Conservation (phyloP, 2,329 filamentous ascomycete genomes). For the Sporothrix schenckii region DNA sequence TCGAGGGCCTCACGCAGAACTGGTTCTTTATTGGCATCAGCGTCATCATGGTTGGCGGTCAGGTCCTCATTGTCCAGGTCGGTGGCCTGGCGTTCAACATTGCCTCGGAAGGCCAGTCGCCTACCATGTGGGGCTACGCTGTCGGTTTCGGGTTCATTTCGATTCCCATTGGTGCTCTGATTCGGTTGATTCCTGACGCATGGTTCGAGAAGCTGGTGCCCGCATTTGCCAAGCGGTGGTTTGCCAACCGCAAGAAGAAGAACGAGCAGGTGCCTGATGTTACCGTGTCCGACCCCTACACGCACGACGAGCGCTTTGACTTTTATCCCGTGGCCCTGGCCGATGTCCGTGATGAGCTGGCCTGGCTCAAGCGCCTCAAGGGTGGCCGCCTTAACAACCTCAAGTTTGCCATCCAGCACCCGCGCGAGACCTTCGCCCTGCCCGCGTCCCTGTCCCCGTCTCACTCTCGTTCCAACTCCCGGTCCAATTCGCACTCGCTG, state of each 20-base stretch:
- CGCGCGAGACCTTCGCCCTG: constrained; percentile 67
- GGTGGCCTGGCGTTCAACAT: constrained; percentile 82
- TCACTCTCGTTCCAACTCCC: constrained; percentile 65
- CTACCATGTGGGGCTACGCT: constrained; percentile 84
- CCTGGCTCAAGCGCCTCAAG: constrained; percentile 77
- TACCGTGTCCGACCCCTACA: constrained; percentile 62
- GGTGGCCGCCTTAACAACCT: constrained; percentile 81
- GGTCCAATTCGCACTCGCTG: constrained; percentile 58
- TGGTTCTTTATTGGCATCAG: constrained; percentile 89
- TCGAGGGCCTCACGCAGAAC: constrained; percentile 83
- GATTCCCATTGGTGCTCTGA: constrained; percentile 76
- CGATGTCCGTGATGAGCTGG: constrained; percentile 78
- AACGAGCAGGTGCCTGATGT: constrained; percentile 53
- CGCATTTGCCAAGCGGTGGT: constrained; percentile 54
- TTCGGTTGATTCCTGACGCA: constrained; percentile 81
- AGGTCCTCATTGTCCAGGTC: constrained; percentile 86
- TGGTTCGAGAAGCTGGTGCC: constrained; percentile 59
- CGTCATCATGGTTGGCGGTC: constrained; percentile 81
- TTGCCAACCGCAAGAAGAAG: constrained; percentile 40
- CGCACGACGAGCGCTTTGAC: constrained; percentile 58
- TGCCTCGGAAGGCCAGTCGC: constrained; percentile 60
- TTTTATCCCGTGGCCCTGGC: constrained; percentile 71
- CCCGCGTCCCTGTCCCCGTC: constrained; percentile 66
- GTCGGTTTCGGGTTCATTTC: constrained; percentile 83
- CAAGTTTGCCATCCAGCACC: constrained; percentile 76